Evolutionary conservation across 169 alveolate genomes (phyloP), one percentile per base, ranked within the genome.

Genomic region (Plasmodium berghei): DNA sequence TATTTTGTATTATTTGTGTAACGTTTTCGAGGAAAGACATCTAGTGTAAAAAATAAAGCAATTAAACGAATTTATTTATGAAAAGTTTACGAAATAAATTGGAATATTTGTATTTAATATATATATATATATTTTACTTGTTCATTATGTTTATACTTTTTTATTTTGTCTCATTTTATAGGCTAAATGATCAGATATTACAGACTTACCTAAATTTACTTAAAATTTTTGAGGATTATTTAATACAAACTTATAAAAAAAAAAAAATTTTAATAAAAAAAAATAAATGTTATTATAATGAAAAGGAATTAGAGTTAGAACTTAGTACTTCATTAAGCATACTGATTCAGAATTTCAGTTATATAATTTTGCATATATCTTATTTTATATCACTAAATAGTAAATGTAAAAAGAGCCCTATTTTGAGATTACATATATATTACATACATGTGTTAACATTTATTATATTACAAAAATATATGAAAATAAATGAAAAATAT

Each of bases 331-430:
- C 34, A 42, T 20, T 67, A 40, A 62, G 74, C 10, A 45, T n/a
- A 56, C 48, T 42, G 26, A n/a, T 54, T 16, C 12, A 67, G 16
- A 14, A 20, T 14, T 67, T 67, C 40, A 67, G 62, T 61, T 80
- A 80, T 42, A 80, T 80, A 24, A 80, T 80, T 62, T 55, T 71
- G 2, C 90, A 80, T 42, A 18, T 80, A 26, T 52, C 90, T 14
- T 80, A 67, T 67, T 80, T 80, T 59, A 26, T 80, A 12, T 28
- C 85, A 14, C 42, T 80, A 55, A 80, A 61, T 67, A 56, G 34
- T n/a, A 56, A 80, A 8, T 0, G 56, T 5, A 56, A 67, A 20
- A 48, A 67, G 20, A 71, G 20, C 16, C 6, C 6, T 8, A 10
- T 71, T 1, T 45, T 80, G 14, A 9, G 56, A 48, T 8, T 52